Evolutionary conservation across 768 basidiomycete genomes (phyloP).

Genomic region (Boletus reticulatus): DNA sequence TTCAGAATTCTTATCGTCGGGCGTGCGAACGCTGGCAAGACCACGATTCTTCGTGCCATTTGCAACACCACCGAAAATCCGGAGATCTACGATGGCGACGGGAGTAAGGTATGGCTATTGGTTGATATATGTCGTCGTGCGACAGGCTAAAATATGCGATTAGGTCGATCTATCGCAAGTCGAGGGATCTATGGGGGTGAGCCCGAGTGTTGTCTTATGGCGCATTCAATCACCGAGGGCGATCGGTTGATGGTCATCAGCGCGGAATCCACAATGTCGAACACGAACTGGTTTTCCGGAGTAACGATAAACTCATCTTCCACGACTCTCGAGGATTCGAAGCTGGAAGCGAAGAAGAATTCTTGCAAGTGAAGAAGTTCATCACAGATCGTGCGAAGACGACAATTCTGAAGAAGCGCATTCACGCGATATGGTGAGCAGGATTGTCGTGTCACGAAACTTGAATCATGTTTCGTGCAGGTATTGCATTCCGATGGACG

Average conservation of each 20-base stretch:
- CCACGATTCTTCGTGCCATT: constrained; percentile 3
- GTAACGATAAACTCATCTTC: constrained; percentile 1
- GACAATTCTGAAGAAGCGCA: background rate
- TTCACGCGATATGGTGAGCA: constrained; percentile 3
- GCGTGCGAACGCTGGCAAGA: constrained; percentile 8
- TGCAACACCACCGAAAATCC: constrained; percentile 1
- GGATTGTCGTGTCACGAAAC: background rate
- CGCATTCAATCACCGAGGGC: background rate
- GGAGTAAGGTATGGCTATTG: background rate
- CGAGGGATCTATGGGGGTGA: background rate
- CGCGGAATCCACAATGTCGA: background rate
- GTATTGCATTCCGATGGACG: constrained; percentile 9
- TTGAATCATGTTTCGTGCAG: background rate
- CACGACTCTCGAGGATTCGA: background rate
- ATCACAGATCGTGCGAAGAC: background rate
- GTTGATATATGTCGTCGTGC: background rate
- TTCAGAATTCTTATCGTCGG: background rate
- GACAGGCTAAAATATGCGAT: no score
- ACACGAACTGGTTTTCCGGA: constrained; percentile 1
- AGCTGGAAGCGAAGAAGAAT: background rate
- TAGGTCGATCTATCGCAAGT: constrained; percentile 4
- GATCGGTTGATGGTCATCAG: background rate
- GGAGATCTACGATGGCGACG: constrained; percentile 3
- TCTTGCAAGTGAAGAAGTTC: background rate
- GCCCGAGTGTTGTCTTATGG: background rate